These are phyloP conservation scores for Podospora pseudopauciseta DNA, from an alignment of 495 filamentous ascomycete species.

Conservation along the genomic window DNA sequence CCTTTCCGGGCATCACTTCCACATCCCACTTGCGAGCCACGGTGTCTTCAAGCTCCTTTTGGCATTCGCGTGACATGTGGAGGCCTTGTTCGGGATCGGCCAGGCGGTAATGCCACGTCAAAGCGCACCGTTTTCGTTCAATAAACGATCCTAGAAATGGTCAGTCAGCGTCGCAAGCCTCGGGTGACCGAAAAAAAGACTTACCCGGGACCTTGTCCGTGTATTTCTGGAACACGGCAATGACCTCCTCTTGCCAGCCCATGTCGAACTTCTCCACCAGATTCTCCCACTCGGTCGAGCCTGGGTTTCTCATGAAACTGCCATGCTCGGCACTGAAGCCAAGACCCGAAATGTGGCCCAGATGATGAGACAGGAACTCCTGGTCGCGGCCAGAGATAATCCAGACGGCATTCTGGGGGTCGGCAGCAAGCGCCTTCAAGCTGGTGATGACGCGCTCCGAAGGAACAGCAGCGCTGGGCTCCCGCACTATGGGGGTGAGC, in stretches of 20 bases:
- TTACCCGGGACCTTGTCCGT: constrained; percentile 76
- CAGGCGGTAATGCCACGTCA: constrained; percentile 96
- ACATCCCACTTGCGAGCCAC: constrained; percentile 78
- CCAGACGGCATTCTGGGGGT: constrained; percentile 87
- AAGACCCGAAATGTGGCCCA: constrained; percentile 78
- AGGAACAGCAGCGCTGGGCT: constrained; percentile 82
- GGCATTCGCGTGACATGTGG: constrained; percentile 71
- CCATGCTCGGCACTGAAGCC: constrained; percentile 95
- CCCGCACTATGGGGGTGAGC: constrained; percentile 89
- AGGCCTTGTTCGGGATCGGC: constrained; percentile 79
- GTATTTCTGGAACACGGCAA: constrained; percentile 76
- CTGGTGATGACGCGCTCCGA: constrained; percentile 75
- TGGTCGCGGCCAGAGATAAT: constrained; percentile 94
- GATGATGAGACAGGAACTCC: constrained; percentile 78
- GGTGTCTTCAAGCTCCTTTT: constrained; percentile 67
- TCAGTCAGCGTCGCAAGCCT: neutral
- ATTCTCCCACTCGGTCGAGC: constrained; percentile 74
- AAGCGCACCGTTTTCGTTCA: constrained; percentile 83
- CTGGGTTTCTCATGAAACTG: constrained; percentile 81
- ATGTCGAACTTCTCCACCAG: constrained; percentile 78
- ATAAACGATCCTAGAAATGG: constrained; percentile 70
- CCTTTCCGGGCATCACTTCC: constrained; percentile 93
- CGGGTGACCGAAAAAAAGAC: constrained; percentile 11
- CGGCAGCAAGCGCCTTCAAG: constrained; percentile 71
- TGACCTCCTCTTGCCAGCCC: constrained; percentile 79